Evolutionary conservation across 2,329 filamentous ascomycete genomes (phyloP), one percentile per base, ranked within the genome.

Genomic region (Aspergillus glaucus): DNA sequence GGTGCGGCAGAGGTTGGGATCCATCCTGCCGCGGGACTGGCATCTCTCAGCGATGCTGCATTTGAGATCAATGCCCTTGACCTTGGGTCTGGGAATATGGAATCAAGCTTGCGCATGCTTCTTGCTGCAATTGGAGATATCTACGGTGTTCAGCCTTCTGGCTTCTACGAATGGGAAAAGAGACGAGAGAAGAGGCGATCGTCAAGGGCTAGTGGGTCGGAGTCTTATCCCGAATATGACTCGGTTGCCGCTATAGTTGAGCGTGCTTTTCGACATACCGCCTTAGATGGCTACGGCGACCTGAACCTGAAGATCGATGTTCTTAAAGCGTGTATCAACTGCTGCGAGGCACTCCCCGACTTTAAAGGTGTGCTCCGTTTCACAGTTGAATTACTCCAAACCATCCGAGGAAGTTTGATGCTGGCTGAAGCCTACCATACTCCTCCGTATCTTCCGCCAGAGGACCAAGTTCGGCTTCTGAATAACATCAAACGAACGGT

Each of bases 1-100:
- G 92, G 92, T 28, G 93, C 93, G 37, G 91, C 93, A n/a, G 93
- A 97, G 63, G 88, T 93, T 61, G 93, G 92, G 3, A 88, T 98
- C 32, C 92, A 97, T 69, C 93, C 93, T 37, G 92, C 92, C 15
- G 89, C 92, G 8, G 91, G 89, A 0, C 74, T 96, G 45, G 84
- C 89, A 22, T 84, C 85, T 10, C 73, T 93, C 26, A 86, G 83
- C 49, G 67, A 71, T 55, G 73, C 79, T 9, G 61, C 68, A 14
- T 71, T 72, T 55, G 66, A 71, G 53, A 66, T 73, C 21, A 72
- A 72, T 54, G 66, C 68, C 43, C 60, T 73, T 46, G 69, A 73
- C 53, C 52, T 69, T 47, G 68, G 68, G 1, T 60, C 66, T 7
- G 68, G 67, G 2, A 68, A 72, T 40, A 71, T 72, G 66, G 69